Evolutionary conservation across 306 rosid species (phyloP), one percentile per base, ranked within the genome.

Genomic region (Rubus parviflorus): DNA sequence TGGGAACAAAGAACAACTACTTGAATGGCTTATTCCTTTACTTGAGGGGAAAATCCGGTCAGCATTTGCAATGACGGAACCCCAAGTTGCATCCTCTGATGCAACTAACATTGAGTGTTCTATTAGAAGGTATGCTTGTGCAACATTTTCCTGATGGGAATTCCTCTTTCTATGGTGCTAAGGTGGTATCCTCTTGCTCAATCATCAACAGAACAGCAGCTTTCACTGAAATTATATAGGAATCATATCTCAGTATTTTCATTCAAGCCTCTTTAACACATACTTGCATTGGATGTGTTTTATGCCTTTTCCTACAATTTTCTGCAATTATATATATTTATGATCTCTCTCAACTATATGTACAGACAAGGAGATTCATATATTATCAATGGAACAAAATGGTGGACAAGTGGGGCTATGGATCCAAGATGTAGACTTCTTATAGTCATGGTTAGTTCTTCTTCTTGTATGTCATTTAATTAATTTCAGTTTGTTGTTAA

Each of bases 401-500:
- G 99, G 99, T 95, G 97, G 97, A 95, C 97, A 63, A 95, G 98
- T 70, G 99, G 99, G 19, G 96, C 99, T 66, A 89, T 95, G 98
- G 99, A 95, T 91, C 98, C 97, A 15, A 89, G 99, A 82, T 95
- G 99, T 85, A 88, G 81, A 80, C 22, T 95, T 86, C 96, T 95
- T 30, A 85, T 95, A 81, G 90, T 91, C 80, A 95, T 95, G 99
- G 99, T 95, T 80, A 79, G 92, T 89, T 30, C 0, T 25, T 81
- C 66, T 84, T 80, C 75, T 72, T 68, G 63, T 52, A 62, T 62
- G 20, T 57, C 75, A 53, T 77, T 80, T 46, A 72, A 25, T 11
- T 73, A 54, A 47, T 22, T 45, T 67, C 38, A 35, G 6, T 64
- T 75, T 64, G 35, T 47, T 53, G 42, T 77, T 83, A 15, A 51